Base-by-base conservation (phyloP, 164 flowering plant genomes). In the Echeveria elegans region DNA sequence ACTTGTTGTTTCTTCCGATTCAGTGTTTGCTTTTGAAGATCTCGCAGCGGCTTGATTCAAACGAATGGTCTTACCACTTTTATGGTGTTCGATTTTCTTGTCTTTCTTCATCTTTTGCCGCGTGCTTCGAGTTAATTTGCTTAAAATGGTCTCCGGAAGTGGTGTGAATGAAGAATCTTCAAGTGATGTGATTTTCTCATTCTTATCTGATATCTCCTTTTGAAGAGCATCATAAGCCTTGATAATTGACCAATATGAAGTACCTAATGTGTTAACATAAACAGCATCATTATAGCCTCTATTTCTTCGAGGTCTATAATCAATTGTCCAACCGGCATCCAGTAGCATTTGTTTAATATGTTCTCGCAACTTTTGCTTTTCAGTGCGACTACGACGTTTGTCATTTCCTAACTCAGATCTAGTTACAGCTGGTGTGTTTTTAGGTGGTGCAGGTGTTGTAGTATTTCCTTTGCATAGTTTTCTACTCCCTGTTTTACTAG, bases 211-310 rank as follows among this genome's bases (percentile, higher is more conserved):
- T 34, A 77, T 67, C 71, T 87, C 88, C 78, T 86, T 84, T 62
- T 78, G 81, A 66, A 86, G 77, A 38, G 87, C 90, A 70, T 84
- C 87, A 81, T 88, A 86, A 24, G 93, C 93, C 76, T 86, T 86
- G 43, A 82, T 76, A 66, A 86, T 82, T 6, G 94, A 86, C 90
- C 94, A 88, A 61, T 78, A 85, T 5, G 84, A 85, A 5, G 86
- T 84, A 52, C 94, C 94, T 6, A 76, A 9, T 15, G 88, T 87
- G 65, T 73, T 83, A 37, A 85, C 71, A 63, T 86, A 88, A 48
- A 88, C 90, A 4, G 90, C 85, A 83, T 86, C 94, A n/a, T 74
- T 69, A 68, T 88, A 88, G 67, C 84, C 86, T 77, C 87, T 84
- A 66, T 85, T 82, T 75, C 82, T 80, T 68, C 90, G 76, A 47